Percentiles rank a stretch among this genome's conserved stretches.
phyloP scores from a whole-genome alignment of 2,329 filamentous ascomycete genomes.

The Ophiostoma himal-ulmi region DNA sequence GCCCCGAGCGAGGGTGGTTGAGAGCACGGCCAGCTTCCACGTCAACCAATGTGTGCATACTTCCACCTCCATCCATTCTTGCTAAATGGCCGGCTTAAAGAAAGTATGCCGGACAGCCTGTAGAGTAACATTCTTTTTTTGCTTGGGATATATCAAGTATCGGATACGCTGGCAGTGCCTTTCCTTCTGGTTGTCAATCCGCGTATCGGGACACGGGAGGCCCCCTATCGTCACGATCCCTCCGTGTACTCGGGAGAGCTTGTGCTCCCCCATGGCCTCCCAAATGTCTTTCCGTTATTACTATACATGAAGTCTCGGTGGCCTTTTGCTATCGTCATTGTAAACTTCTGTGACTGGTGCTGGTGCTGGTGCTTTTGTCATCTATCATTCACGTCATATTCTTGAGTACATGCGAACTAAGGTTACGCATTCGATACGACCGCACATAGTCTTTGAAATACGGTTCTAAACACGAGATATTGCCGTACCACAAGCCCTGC shows the following conservation, averaged over 20 bases:
- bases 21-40: not conserved
- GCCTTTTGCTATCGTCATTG: not conserved
- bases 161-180: not conserved
- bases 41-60: not conserved
- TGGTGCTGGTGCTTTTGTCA: not conserved
- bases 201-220: slow-evolving; percentile 1
- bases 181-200: not conserved
- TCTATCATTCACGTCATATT: not conserved
- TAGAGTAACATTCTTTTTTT: not conserved
- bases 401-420: not conserved
- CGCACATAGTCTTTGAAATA: too few species aligned
- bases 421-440: too few species aligned
- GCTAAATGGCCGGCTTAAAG: not conserved
- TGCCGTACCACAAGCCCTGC: too few species aligned
- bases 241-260: not conserved
- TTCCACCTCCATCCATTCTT: not conserved
- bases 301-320: not conserved
- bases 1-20: not conserved
- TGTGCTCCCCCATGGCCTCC: not conserved
- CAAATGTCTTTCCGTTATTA: not conserved
- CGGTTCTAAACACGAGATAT: too few species aligned
- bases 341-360: not conserved
- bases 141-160: too few species aligned
- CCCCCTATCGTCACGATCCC: not conserved
- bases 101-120: not conserved